These are phyloP conservation scores for Hirsutella minnesotensis DNA, from an alignment of 2,329 filamentous ascomycete species.

Conservation along the genomic window DNA sequence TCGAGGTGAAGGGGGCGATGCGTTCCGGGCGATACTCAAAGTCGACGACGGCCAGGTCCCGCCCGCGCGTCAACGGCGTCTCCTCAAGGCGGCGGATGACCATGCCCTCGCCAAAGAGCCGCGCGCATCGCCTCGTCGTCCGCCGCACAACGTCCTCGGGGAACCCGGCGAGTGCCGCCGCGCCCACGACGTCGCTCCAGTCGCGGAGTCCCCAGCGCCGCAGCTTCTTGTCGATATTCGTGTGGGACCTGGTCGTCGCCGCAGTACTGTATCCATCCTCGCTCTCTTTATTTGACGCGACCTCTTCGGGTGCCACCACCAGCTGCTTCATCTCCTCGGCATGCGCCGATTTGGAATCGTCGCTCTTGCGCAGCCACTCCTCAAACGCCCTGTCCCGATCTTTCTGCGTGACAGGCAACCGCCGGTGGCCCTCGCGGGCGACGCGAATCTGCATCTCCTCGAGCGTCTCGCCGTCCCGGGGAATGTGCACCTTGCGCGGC, in stretches of 20 bases:
- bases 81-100: conserved; percentile 43
- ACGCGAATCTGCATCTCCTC: conserved; percentile 33
- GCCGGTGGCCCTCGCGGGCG: conserved; percentile 28
- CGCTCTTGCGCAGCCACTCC: conserved; percentile 19
- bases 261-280: conserved; percentile 1
- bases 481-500: conserved; percentile 26
- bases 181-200: conserved; percentile 76
- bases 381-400: conserved; percentile 21
- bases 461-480: conserved; percentile 31
- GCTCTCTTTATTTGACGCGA: not conserved
- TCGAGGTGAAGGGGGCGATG: conserved; percentile 8
- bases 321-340: not conserved
- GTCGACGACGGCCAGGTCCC: conserved; percentile 13
- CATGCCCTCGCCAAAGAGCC: conserved; percentile 65
- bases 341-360: conserved; percentile 2
- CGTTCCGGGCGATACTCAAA: conserved; percentile 14
- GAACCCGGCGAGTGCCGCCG: conserved; percentile 66
- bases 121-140: conserved; percentile 60
- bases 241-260: no score
- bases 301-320: not conserved
- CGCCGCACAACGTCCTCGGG: conserved; percentile 51
- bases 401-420: conserved; percentile 12
- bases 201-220: conserved; percentile 44
- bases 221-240: conserved; percentile 14
- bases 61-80: conserved; percentile 10